Conservation (phyloP, 352 stramenopile genomes). For the Phytophthora sp. region DNA sequence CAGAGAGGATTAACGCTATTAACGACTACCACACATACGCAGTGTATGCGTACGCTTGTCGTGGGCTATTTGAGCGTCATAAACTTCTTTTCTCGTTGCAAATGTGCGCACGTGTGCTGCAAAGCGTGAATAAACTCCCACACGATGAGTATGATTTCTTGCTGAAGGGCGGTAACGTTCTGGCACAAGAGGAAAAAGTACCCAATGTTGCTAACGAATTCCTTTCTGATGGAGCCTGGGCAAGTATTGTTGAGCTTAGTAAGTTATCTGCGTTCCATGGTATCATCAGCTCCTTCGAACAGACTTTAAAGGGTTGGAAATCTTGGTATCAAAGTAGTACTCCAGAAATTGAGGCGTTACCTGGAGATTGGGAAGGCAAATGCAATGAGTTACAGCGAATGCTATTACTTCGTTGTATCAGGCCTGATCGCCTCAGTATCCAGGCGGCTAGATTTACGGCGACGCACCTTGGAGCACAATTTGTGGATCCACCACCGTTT, state of each 20-base stretch:
- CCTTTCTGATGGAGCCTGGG: conserved; percentile 85
- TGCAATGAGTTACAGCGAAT: conserved; percentile 94
- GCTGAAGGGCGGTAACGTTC: conserved; percentile 86
- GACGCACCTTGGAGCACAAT: conserved; percentile 91
- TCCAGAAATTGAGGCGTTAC: conserved; percentile 92
- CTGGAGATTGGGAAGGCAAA: conserved; percentile 93
- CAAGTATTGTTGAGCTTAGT: conserved; percentile 93
- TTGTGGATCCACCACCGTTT: conserved; percentile 94
- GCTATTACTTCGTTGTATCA: conserved; percentile 93
- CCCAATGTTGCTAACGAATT: conserved; percentile 90
- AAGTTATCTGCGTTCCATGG: conserved; percentile 90
- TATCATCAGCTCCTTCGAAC: conserved; percentile 91
- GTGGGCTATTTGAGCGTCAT: conserved; percentile 95
- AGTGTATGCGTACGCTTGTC: conserved; percentile 95
- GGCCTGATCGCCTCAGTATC: conserved; percentile 92
- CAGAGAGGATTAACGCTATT: conserved; percentile 91
- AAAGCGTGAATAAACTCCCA: conserved; percentile 92
- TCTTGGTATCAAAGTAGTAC: conserved; percentile 84
- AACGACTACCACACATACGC: conserved; percentile 96
- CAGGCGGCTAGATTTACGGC: conserved; percentile 92
- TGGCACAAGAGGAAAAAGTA: conserved; percentile 69
- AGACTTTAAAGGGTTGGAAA: conserved; percentile 82
- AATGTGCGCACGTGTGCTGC: conserved; percentile 93
- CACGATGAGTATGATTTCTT: conserved; percentile 96
- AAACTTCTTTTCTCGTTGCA: conserved; percentile 97